Base-by-base conservation (phyloP, 2,329 filamentous ascomycete genomes). In the Alternaria metachromatica region DNA sequence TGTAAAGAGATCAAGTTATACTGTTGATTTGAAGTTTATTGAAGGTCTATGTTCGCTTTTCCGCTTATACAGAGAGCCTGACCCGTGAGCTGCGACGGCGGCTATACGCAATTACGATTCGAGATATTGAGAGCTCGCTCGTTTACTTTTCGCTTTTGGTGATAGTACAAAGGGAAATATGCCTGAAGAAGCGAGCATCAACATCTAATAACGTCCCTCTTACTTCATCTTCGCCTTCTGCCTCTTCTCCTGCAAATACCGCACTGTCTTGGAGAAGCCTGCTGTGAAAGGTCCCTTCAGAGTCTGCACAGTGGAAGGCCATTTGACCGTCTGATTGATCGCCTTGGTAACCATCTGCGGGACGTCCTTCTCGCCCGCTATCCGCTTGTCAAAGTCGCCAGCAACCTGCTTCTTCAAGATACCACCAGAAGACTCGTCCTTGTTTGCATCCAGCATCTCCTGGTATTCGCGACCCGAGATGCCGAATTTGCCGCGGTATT, bases 241-340 rank as follows among this genome's bases (percentile, higher is more conserved):
- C 48, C 82, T 72, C 85, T 99, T 99, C 79, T 98, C 96, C 46
- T 86, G 84, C 58, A 96, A 74, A 78, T 99, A 99, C 66, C 89
- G 87, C 83, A 87, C 86, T 6, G 90, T 90, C 72, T 90, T 88
- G 7, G 83, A 76, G 15, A 92, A 78, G 0, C 96, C 96, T 0
- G 92, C 90, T 3, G 94, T 98, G 48, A 97, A 79, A 2, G 92
- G 79, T 2, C 94, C 90, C 82, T 99, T 99, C 66, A 95, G 77
- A 58, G 90, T 96, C 81, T 99, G 95, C 6, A 89, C 89, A 3
- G 92, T 93, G 73, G 93, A 96, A 1, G 96, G 94, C 96, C 96
- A 98, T 60, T 89, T 88, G 72, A 98, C 93, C 0, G 96, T 98
- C 77, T 92, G 91, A 76, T 89, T 91, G 75, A 99, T 94, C 44